Percentiles rank a stretch among this genome's conserved stretches.
Conservation (phyloP, 345 rosid genomes). For the thale cress (Arabidopsis thaliana) region TAIR10.1 NC_003070.9:11871001-11871500, state of each 20-base stretch:
- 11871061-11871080: constrained; percentile 47
- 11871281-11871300: constrained; percentile 73
- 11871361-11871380: not conserved
- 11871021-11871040: too few species aligned
- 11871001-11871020: too few species aligned
- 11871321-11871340: constrained; percentile 75
- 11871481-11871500: not conserved
- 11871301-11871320: constrained; percentile 61
- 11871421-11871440: not conserved
- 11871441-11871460: not conserved
- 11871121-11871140: constrained; percentile 74
- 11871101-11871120: constrained; percentile 67
- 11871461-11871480: not conserved
- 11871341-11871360: constrained; percentile 53
- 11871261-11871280: constrained; percentile 79
- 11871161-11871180: constrained; percentile 10
- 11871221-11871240: too few species aligned
- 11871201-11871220: too few species aligned
- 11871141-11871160: constrained; percentile 57
- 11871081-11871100: constrained; percentile 57
- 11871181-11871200: not conserved
- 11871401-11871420: not conserved
- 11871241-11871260: constrained; percentile 6
- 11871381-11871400: not conserved
- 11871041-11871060: too few species aligned